phyloP scores from a whole-genome alignment of 805 yeast genomes.

The Spathaspora sp. region DNA sequence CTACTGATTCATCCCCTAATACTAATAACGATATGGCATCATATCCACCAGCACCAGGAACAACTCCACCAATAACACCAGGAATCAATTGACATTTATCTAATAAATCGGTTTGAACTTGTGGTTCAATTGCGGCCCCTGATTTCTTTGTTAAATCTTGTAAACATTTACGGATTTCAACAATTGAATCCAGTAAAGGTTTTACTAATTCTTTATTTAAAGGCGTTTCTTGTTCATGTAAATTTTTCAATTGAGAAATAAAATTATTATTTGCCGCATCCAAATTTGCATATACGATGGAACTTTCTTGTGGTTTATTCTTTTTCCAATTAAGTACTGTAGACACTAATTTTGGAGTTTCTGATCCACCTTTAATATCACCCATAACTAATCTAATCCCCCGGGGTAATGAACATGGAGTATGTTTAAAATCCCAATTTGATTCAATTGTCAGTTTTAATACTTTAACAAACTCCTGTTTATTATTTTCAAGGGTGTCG shows the following conservation, averaged over 20 bases:
- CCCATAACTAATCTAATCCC: slow-evolving; percentile 81
- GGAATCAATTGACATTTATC: slow-evolving; percentile 44
- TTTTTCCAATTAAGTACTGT: slow-evolving; percentile 71
- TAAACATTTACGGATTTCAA: slow-evolving; percentile 53
- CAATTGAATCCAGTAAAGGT: slow-evolving; percentile 26
- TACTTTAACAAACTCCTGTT: slow-evolving; percentile 4
- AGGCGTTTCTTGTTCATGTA: neutral
- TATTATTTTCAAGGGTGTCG: slow-evolving; percentile 14
- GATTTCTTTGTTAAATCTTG: slow-evolving; percentile 58
- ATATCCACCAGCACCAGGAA: slow-evolving; percentile 98
- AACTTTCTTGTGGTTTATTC: slow-evolving; percentile 47
- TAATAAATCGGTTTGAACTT: slow-evolving; percentile 64
- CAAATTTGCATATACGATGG: slow-evolving; percentile 49
- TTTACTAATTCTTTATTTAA: neutral
- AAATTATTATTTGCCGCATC: slow-evolving; percentile 58
- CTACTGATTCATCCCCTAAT: slow-evolving; percentile 37
- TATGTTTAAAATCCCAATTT: slow-evolving; percentile 61
- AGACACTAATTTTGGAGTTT: slow-evolving; percentile 86
- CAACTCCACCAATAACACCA: slow-evolving; percentile 93
- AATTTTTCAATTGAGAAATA: slow-evolving; percentile 36
- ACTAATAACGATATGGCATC: slow-evolving; percentile 85
- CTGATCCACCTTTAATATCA: slow-evolving; percentile 88
- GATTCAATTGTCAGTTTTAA: slow-evolving; percentile 37
- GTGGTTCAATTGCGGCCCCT: slow-evolving; percentile 88
- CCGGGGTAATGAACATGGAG: slow-evolving; percentile 61